These are phyloP conservation scores for Dactylorhiza incarnata DNA, from an alignment of 106 monocot genomes.

Conservation along the genomic window DNA sequence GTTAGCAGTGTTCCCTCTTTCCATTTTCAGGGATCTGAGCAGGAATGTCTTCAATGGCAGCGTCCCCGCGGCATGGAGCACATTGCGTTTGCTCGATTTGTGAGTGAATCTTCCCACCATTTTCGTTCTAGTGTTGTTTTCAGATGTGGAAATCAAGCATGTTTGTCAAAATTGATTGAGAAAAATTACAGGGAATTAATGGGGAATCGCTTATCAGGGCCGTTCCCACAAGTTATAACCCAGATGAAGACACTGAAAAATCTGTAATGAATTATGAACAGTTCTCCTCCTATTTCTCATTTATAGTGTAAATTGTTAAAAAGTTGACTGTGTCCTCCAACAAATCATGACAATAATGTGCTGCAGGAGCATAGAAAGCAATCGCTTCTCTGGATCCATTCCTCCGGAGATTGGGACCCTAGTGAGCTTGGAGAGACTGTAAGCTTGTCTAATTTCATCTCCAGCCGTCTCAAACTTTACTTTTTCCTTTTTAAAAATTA, in stretches of 20 bases:
- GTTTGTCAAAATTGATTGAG: neutral
- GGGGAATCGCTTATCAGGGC: conserved; percentile 63
- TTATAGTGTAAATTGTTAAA: neutral
- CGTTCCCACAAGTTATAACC: conserved; percentile 53
- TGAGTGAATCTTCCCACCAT: conserved; percentile 15
- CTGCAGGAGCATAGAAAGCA: conserved; percentile 60
- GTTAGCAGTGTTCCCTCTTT: neutral
- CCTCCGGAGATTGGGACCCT: conserved; percentile 41
- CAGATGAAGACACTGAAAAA: conserved; percentile 46
- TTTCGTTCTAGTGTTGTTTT: neutral
- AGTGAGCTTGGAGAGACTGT: conserved; percentile 45
- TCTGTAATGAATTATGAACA: conserved; percentile 23
- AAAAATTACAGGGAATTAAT: conserved; percentile 30
- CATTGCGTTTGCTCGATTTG: conserved; percentile 33
- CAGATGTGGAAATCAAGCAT: neutral
- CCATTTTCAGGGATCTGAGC: conserved; percentile 46
- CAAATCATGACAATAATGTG: conserved; percentile 2
- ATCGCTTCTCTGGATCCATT: conserved; percentile 49
- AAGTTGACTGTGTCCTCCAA: neutral
- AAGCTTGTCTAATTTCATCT: neutral
- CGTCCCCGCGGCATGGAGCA: conserved; percentile 45
- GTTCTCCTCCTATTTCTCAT: neutral
- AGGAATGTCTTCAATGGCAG: conserved; percentile 46
- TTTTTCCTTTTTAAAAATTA: neutral
- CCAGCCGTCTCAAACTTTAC: neutral